phyloP scores from a whole-genome alignment of 345 rosid genomes.

The Microthlaspi erraticum region DNA sequence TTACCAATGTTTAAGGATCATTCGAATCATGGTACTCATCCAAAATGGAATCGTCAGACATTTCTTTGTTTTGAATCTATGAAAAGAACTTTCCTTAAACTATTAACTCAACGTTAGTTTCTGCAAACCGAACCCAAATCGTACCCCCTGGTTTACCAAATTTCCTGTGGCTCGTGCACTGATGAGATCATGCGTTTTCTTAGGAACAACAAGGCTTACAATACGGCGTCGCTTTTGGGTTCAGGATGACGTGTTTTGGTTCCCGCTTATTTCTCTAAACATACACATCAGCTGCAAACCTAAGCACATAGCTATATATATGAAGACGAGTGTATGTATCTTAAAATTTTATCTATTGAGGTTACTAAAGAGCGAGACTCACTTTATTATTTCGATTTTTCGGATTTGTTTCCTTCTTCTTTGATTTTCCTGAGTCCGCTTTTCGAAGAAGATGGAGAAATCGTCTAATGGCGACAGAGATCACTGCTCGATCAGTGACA shows the following conservation, averaged over 20 bases:
- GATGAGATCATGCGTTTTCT: neutral
- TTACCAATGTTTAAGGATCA: constrained; percentile 32
- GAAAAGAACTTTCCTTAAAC: neutral
- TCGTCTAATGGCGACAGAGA: constrained; percentile 43
- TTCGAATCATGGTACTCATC: constrained; percentile 12
- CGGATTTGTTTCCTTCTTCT: constrained; percentile 11
- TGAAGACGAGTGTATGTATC: neutral
- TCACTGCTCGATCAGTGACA: constrained; percentile 43
- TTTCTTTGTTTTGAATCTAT: constrained; percentile 13
- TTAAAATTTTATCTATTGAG: constrained; percentile 11
- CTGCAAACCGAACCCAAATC: neutral
- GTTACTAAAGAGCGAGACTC: neutral
- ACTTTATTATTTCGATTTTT: neutral
- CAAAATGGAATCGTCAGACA: neutral
- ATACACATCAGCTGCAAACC: neutral
- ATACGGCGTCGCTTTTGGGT: neutral
- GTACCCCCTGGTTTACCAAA: neutral
- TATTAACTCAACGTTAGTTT: neutral
- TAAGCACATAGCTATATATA: neutral
- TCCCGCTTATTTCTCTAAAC: constrained; percentile 32
- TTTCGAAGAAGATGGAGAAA: constrained; percentile 35
- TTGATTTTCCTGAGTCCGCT: constrained; percentile 12
- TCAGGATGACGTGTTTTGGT: constrained; percentile 10
- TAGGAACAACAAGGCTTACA: neutral
- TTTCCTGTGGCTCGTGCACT: neutral